Evolutionary conservation across 1,284 basidiomycete species (phyloP), one percentile per base, ranked within the genome.

Genomic region (Ganoderma leucocontextum): DNA sequence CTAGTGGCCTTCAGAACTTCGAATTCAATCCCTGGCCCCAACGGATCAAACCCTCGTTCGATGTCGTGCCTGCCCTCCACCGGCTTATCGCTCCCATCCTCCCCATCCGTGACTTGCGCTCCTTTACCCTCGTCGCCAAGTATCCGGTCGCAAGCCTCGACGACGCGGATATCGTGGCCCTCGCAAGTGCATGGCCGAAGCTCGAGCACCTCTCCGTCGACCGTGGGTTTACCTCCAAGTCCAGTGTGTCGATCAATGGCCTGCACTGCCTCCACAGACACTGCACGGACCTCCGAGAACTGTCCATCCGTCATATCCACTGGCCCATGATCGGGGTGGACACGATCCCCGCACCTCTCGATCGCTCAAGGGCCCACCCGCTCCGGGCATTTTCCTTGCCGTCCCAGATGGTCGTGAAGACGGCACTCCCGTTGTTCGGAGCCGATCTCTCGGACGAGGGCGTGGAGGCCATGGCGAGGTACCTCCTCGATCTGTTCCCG

Each of bases 401-500:
- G 47, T 12, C 9, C 10, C 22, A 25, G 47, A 12, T 49, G 7
- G 9, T 13, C 47, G 22, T 10, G 12, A 49, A 49, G 22, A 49
- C 22, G 22, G 47, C 4, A 22, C 22, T 49, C 22, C 47, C 47
- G 47, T 10, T 49, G 35, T n/a, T 35, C 0, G 35, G 19, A 49
- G 22, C 22, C 22, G 22, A 25, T 5, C 55, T 58, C 35, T 38
- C 55, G 8, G 55, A 58, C 33, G 55, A 29, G 35, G 55, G 33
- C 29, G 55, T 19, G 19, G 55, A 58, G 55, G 55, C 35, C 33
- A 10, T 58, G 17, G 55, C 55, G 35, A 22, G 55, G 9, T 58
- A 58, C 19, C 17, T 58, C 55, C 19, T 58, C 35, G 55, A n/a
- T 17, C 55, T 58, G 8, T 58, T 58, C 29, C 35, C 55, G 33